Conservation (phyloP, 371 early-diverging fungal species). For the Rhizopus arrhizus region DNA sequence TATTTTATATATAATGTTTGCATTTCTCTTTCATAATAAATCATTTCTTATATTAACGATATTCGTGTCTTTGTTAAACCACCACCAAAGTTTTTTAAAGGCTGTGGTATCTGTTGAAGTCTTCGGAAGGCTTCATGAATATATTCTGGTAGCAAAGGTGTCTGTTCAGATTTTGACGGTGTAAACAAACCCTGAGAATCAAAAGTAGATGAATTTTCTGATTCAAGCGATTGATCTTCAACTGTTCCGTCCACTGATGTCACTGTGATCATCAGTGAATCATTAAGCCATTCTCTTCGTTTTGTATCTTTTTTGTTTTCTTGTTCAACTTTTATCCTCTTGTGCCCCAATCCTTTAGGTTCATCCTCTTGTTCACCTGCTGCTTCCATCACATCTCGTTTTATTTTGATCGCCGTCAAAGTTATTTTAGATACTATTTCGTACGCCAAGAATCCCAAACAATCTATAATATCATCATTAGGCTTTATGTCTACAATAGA, state of each 20-base stretch:
- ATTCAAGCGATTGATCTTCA: conserved; percentile 6
- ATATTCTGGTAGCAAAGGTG: conserved; percentile 82
- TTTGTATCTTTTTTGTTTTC: conserved; percentile 37
- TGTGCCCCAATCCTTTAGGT: conserved; percentile 21
- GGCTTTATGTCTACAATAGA: conserved; percentile 85
- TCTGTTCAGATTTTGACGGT: conserved; percentile 74
- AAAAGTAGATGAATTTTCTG: conserved; percentile 30
- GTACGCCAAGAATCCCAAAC: conserved; percentile 94
- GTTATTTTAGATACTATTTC: conserved; percentile 96
- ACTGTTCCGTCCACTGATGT: conserved; percentile 6
- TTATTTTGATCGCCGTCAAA: conserved; percentile 82
- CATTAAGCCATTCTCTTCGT: background rate
- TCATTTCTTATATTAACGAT: conserved; percentile 62
- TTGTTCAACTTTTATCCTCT: conserved; percentile 43
- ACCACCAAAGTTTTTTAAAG: conserved; percentile 76
- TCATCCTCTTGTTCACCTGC: conserved; percentile 35
- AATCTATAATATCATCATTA: conserved; percentile 94
- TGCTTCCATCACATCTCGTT: conserved; percentile 49
- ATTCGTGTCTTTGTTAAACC: conserved; percentile 77
- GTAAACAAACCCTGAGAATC: conserved; percentile 69
- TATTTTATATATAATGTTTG: background rate
- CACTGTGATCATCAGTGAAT: background rate
- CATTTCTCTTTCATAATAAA: background rate
- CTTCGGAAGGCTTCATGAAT: conserved; percentile 90
- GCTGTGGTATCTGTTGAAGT: conserved; percentile 72